Evolutionary conservation across 1,284 basidiomycete species (phyloP).

Genomic region (Cryptococcus sp.): DNA sequence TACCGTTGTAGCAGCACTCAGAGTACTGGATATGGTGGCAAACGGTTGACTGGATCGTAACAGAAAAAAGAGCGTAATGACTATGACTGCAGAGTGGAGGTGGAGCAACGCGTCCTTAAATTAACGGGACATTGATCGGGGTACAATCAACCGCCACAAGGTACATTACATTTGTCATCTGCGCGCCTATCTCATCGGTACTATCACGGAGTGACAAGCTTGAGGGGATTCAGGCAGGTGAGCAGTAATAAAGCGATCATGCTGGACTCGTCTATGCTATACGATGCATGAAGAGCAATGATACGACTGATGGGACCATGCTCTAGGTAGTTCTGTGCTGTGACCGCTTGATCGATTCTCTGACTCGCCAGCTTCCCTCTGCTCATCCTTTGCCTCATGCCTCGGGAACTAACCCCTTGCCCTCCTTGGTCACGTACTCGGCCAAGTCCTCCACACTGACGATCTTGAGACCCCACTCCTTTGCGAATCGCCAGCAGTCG

Average conservation of each 20-base stretch:
- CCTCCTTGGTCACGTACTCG: conserved; percentile 48
- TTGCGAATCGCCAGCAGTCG: conserved; percentile 90
- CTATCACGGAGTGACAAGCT: too few species aligned
- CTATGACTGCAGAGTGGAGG: neutral
- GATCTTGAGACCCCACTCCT: conserved; percentile 86
- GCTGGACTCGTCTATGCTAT: too few species aligned
- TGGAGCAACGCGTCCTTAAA: conserved; percentile 1
- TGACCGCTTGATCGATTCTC: too few species aligned
- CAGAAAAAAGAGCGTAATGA: neutral
- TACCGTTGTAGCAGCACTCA: too few species aligned
- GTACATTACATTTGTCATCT: too few species aligned
- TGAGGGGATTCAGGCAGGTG: too few species aligned
- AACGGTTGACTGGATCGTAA: neutral
- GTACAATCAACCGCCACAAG: conserved; percentile 13
- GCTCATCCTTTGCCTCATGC: conserved; percentile 2
- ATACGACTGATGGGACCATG: too few species aligned
- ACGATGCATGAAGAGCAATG: too few species aligned
- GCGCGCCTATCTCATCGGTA: too few species aligned
- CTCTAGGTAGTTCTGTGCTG: too few species aligned
- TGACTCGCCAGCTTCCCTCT: neutral
- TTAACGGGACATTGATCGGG: neutral
- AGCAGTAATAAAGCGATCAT: too few species aligned
- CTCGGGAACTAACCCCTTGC: conserved; percentile 27
- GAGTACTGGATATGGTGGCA: too few species aligned
- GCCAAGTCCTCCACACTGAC: conserved; percentile 79